Evolutionary conservation across 306 rosid genomes (phyloP).

Genomic region (Prunus kanzakura): DNA sequence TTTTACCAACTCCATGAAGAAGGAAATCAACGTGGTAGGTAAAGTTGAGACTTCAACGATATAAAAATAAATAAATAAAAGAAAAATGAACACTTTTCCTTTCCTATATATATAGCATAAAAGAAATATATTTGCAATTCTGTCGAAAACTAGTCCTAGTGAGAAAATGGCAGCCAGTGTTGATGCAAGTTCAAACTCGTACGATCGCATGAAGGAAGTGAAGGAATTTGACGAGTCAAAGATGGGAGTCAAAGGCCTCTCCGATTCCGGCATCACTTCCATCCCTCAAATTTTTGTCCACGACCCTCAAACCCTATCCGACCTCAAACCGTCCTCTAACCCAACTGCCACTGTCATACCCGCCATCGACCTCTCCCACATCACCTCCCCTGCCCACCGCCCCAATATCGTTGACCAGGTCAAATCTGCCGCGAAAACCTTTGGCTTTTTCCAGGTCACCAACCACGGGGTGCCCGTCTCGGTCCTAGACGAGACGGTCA

Average conservation of each 20-base stretch:
- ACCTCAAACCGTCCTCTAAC: conserved; percentile 17
- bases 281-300: conserved; percentile 40
- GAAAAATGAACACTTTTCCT: too few species aligned
- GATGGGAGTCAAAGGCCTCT: conserved; percentile 50
- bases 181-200: not conserved
- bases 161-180: not conserved
- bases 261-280: conserved; percentile 43
- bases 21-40: too few species aligned
- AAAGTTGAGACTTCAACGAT: too few species aligned
- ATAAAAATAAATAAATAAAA: too few species aligned
- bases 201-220: conserved; percentile 33
- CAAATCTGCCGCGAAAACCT: conserved; percentile 32
- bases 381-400: conserved; percentile 10
- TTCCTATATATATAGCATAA: too few species aligned
- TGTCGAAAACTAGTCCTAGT: not conserved
- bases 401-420: conserved; percentile 28
- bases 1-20: too few species aligned
- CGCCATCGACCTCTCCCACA: conserved; percentile 37
- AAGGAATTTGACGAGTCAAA: conserved; percentile 44
- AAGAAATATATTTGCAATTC: not conserved
- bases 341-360: conserved; percentile 20
- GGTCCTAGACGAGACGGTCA: conserved; percentile 16
- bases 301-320: conserved; percentile 30
- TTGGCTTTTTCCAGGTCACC: conserved; percentile 55
- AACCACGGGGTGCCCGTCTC: conserved; percentile 33